Percentiles rank a stretch among this genome's conserved stretches.
Evolutionary conservation across 2,329 filamentous ascomycete genomes (phyloP).

Genomic region (Aspergillus sojae): DNA sequence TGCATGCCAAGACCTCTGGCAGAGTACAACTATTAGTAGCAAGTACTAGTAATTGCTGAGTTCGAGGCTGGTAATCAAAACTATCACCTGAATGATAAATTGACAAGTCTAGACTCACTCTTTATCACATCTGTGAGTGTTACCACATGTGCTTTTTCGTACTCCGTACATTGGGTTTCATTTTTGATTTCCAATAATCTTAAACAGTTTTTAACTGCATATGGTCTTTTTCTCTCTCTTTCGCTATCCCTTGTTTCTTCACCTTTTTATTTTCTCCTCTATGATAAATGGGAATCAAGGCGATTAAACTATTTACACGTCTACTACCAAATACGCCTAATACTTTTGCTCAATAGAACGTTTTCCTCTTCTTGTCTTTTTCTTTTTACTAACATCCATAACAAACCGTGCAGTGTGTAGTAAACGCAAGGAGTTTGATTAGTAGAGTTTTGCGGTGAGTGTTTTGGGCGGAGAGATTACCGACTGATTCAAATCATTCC

Average conservation of each 20-base stretch:
- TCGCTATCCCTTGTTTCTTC: neutral
- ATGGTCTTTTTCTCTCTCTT: neutral
- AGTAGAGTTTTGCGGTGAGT: constrained; percentile 9
- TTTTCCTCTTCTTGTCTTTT: neutral
- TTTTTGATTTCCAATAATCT: too few relatives aligned
- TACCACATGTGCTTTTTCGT: too few relatives aligned
- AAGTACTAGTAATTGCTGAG: too few relatives aligned
- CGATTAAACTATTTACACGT: neutral
- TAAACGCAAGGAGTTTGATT: neutral
- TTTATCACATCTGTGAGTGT: neutral
- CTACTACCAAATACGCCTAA: neutral
- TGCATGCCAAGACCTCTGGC: neutral
- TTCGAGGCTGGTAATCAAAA: neutral
- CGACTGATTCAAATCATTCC: neutral
- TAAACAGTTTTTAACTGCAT: too few relatives aligned
- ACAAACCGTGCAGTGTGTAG: neutral
- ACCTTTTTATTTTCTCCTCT: too few relatives aligned
- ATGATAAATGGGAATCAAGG: neutral
- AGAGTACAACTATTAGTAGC: too few relatives aligned
- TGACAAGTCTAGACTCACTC: neutral
- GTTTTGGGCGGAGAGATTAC: neutral
- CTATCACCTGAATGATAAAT: neutral
- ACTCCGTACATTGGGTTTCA: too few relatives aligned
- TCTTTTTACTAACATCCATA: neutral
- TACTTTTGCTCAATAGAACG: neutral